phyloP scores from a whole-genome alignment of 192 early-diverging fungal species.

The Pilaira anomala region DNA sequence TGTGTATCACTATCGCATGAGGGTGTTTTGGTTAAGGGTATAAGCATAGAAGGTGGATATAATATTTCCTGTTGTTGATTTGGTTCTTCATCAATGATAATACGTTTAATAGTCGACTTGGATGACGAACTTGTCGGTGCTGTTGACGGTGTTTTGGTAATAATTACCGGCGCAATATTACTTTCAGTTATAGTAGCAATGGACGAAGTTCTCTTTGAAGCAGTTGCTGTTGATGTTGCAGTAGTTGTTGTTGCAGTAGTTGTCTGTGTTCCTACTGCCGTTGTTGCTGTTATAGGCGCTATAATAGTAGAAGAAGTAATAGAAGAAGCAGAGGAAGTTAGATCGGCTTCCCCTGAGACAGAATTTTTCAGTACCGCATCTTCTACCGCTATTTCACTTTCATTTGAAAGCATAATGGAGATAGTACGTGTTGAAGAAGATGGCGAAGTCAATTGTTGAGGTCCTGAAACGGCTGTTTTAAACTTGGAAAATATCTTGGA shows the following conservation, averaged over 20 bases:
- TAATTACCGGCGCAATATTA: neutral
- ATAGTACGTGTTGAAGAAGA: neutral
- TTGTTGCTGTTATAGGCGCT: no score
- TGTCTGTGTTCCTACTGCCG: no score
- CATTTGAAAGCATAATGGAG: slow-evolving; percentile 1
- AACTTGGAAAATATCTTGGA: slow-evolving; percentile 55
- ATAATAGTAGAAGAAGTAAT: neutral
- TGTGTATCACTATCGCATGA: slow-evolving; percentile 44
- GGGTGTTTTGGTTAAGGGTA: slow-evolving; percentile 22
- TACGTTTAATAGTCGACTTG: neutral
- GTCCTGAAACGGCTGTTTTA: slow-evolving; percentile 40
- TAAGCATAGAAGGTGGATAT: neutral
- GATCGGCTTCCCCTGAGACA: neutral
- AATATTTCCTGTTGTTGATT: neutral
- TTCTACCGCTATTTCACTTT: neutral
- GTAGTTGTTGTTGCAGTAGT: neutral
- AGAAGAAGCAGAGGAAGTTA: neutral
- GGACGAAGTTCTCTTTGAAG: neutral
- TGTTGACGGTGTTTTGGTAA: neutral
- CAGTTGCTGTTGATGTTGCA: neutral
- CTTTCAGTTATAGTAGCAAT: neutral
- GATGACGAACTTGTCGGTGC: neutral
- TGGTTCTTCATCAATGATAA: neutral
- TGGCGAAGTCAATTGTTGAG: neutral
- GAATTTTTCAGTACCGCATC: no score